Conservation (phyloP, 2,329 filamentous ascomycete genomes). For the Trichothecium sympodiale region DNA sequence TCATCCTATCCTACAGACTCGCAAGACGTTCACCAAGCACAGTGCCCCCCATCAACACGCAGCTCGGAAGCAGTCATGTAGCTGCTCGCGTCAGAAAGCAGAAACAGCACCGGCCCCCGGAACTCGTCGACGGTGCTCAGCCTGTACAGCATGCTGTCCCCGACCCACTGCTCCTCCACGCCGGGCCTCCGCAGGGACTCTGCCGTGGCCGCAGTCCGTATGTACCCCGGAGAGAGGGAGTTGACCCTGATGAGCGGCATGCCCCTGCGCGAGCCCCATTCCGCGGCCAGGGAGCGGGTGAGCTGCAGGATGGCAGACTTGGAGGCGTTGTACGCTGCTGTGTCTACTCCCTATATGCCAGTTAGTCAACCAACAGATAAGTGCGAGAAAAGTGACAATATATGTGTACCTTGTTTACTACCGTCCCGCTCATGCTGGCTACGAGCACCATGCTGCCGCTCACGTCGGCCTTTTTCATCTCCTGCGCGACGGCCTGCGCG, state of each 20-base stretch:
- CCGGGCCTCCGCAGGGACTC: constrained; percentile 17
- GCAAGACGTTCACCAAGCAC: constrained; percentile 14
- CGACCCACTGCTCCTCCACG: constrained; percentile 16
- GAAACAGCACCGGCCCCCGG: constrained; percentile 21
- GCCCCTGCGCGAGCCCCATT: constrained; percentile 32
- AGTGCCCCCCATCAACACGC: constrained; percentile 26
- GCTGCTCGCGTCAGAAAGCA: constrained; percentile 22
- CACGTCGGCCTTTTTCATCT: constrained; percentile 27
- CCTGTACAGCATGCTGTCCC: constrained; percentile 20
- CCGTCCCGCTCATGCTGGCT: constrained; percentile 37
- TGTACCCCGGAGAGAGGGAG: constrained; percentile 40
- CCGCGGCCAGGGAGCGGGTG: constrained; percentile 36
- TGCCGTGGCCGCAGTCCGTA: constrained; percentile 28
- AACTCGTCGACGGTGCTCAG: constrained; percentile 22
- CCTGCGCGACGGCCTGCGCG: constrained; percentile 32
- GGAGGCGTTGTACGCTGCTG: constrained; percentile 38
- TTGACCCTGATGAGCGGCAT: constrained; percentile 39
- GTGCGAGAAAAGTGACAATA: constrained; percentile 6
- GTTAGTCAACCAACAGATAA: too few relatives aligned
- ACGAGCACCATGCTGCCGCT: constrained; percentile 36
- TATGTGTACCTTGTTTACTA: constrained; percentile 23
- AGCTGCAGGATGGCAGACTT: constrained; percentile 44
- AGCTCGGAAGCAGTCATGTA: constrained; percentile 28
- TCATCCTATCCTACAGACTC: too few relatives aligned
- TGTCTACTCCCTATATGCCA: constrained; percentile 25